Evolutionary conservation across 2,329 filamentous ascomycete genomes (phyloP), one percentile per base, ranked within the genome.

Genomic region (Metarhizium album): DNA sequence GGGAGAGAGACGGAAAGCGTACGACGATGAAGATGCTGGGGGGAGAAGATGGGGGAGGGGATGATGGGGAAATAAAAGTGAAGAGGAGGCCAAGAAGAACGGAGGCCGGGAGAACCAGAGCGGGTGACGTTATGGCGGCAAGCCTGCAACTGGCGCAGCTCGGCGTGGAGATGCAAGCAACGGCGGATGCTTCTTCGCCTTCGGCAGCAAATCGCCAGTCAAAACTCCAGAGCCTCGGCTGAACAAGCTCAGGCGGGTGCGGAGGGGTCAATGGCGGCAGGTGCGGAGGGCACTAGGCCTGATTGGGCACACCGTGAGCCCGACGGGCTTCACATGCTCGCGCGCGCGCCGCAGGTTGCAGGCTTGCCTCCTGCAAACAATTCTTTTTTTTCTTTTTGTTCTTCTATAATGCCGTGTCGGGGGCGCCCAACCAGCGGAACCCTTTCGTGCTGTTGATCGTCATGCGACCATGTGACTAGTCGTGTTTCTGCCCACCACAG

Each of bases 241-340:
- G 55, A 20, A 48, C 51, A 1, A 42, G 47, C 45, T 51, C 51
- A 37, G 46, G 50, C 57, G 55, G 58, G 31, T 48, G 61, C 61
- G 59, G 60, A 63, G 62, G 61, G 60, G 60, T 55, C n/a, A n/a
- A n/a, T n/a, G n/a, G n/a, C n/a, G 52, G 23, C 52, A 52, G 55
- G 53, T 53, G 59, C 54, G 51, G 52, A 50, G 52, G 47, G 31
- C 57, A 55, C 62, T 64, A 64, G 56, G 18, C 61, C 55, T 37
- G 7, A 46, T 55, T 50, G 48, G 58, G 58, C 11, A 14, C 33
- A 9, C 24, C 4, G n/a, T 49, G 22, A 14, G 24, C 40, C 27
- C 48, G 43, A 53, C 24, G 16, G 46, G 48, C 53, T 64, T 64
- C 62, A 64, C 62, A 64, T 64, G 62, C 60, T 55, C 60, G 33